phyloP scores from a whole-genome alignment of 1,284 basidiomycete genomes.

The Nidula niveotomentosa region DNA sequence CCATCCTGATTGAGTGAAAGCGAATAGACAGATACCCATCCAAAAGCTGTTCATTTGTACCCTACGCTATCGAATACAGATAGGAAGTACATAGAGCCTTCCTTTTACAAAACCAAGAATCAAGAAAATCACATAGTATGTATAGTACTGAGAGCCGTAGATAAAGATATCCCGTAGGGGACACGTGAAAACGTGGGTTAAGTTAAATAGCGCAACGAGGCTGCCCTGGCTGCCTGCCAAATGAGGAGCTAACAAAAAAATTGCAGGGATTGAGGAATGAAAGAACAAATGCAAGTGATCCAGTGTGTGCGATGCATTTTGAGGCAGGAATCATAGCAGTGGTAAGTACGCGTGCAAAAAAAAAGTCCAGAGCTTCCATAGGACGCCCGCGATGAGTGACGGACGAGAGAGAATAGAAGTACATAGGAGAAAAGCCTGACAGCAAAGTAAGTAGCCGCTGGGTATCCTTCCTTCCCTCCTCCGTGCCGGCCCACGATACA shows the following conservation, averaged over 20 bases:
- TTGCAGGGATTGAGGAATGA: too few species aligned
- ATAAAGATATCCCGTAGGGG: too few species aligned
- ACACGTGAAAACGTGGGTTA: neutral
- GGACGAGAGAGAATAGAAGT: neutral
- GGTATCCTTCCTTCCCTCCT: too few species aligned
- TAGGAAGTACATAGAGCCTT: neutral
- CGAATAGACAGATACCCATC: neutral
- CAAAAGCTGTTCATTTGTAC: neutral
- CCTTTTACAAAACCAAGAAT: neutral
- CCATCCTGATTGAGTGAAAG: conserved; percentile 43
- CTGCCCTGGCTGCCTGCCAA: neutral
- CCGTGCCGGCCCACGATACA: too few species aligned
- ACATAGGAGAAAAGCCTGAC: neutral
- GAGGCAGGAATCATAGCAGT: too few species aligned
- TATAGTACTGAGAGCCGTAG: neutral
- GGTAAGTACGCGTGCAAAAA: neutral
- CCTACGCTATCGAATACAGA: neutral
- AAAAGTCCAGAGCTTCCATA: neutral
- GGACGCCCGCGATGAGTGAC: neutral
- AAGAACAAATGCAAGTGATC: too few species aligned
- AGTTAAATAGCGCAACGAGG: neutral
- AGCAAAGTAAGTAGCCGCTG: too few species aligned
- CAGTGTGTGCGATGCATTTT: too few species aligned
- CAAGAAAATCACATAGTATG: neutral
- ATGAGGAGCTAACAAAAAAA: too few species aligned